Evolutionary conservation across 441 rosid species (phyloP).

Genomic region (Croton laevigatus): DNA sequence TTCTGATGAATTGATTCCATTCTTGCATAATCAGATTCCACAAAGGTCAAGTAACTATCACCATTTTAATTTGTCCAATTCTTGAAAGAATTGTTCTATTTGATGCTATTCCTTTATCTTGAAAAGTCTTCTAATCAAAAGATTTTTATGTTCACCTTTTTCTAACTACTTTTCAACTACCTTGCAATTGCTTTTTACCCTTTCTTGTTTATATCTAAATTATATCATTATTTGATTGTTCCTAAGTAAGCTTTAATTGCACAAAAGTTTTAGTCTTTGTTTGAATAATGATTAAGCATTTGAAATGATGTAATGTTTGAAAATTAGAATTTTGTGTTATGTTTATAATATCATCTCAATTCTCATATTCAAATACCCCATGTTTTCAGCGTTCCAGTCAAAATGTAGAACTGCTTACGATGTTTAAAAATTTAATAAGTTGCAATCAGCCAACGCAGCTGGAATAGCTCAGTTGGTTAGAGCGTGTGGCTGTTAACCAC

Average conservation of each 20-base stretch:
- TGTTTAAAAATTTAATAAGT: no score
- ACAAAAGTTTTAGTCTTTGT: neutral
- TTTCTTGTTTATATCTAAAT: neutral
- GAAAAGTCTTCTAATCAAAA: slow-evolving; percentile 12
- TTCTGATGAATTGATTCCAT: slow-evolving; percentile 1
- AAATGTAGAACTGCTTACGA: no score
- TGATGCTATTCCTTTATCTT: neutral
- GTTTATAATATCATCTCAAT: no score
- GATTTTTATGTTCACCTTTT: neutral
- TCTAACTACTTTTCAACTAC: slow-evolving; percentile 12
- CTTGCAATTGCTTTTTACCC: slow-evolving; percentile 11
- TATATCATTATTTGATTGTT: no score
- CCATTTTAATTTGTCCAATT: slow-evolving; percentile 1
- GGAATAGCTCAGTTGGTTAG: slow-evolving; percentile 97
- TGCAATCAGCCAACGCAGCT: slow-evolving; percentile 46
- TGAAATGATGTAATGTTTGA: neutral
- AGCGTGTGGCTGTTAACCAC: slow-evolving; percentile 99
- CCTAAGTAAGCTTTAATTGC: no score
- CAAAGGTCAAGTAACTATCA: slow-evolving; percentile 8
- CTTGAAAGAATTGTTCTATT: neutral
- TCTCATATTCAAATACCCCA: no score
- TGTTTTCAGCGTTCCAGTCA: no score
- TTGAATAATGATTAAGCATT: neutral
- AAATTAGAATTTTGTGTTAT: no score
- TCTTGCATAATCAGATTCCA: slow-evolving; percentile 12